Base-by-base conservation (phyloP, 1,284 basidiomycete species). In the Neotropicomus parvogracilis region DNA sequence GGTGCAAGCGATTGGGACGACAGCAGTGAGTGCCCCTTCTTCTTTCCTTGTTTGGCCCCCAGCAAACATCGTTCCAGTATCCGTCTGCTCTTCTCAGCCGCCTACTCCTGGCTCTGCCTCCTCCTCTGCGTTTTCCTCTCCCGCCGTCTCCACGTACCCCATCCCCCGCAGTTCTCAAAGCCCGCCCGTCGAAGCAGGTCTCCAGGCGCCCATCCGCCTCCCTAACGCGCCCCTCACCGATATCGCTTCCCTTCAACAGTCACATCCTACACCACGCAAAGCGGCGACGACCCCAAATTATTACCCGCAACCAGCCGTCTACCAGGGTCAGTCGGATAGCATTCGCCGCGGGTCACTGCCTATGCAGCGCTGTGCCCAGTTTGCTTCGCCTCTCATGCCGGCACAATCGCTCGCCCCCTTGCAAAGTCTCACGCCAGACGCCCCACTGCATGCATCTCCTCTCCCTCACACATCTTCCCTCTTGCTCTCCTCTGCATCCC, bases 1-100 rank as follows among this genome's bases (percentile, higher is more conserved):
- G 77, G 72, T 32, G 70, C 71, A 27, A 85, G 83, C 55, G 85
- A 88, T 62, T 87, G 85, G 83, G 85, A 88, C 59, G 85, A 87
- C 63, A 79, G 70, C 71, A 74, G 85, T 86, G 61, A 64, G 84
- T 52, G 0, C 40, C 5, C 0, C 14, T 2, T 26, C 0, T 27
- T 10, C 10, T 3, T 21, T 6, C 19, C 11, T 21, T 12, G 3
- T 19, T 6, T 32, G 21, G 6, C 48, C 40, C 21, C 20, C 29
- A 40, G 46, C 46, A 54, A 40, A 41, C 42, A 4, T 29, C 1
- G 34, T 38, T 36, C 40, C 61, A 85, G 84, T 82, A 14, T 87
- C 84, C 0, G 67, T 83, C 40, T 85, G 82, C 53, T 87, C 84
- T 1, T 65, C 64, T 12, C 54, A 65, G 17, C 66, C 63, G 4